These are phyloP conservation scores for Starmera pachycereana DNA, from an alignment of 805 yeast species.

Conservation along the genomic window DNA sequence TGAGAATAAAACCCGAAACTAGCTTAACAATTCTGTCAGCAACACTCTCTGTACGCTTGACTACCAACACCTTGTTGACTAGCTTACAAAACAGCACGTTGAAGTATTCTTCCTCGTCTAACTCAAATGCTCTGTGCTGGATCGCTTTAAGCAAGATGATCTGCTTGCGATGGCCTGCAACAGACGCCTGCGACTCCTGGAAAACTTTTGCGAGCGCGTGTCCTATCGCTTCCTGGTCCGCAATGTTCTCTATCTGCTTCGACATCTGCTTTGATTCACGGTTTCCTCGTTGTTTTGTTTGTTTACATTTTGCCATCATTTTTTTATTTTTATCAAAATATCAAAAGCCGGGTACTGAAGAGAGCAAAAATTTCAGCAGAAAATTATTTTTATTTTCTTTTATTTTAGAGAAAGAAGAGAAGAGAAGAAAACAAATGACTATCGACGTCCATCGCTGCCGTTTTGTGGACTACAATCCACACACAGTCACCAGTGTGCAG, in stretches of 20 bases:
- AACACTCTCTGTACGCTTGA: conserved; percentile 56
- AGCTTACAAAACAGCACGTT: conserved; percentile 47
- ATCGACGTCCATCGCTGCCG: conserved; percentile 67
- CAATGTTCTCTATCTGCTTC: conserved; percentile 6
- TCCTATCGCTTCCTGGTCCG: conserved; percentile 17
- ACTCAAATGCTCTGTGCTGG: conserved; percentile 41
- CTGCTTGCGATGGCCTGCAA: conserved; percentile 71
- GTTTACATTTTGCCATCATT: neutral
- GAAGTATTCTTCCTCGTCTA: conserved; percentile 49
- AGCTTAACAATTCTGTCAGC: conserved; percentile 75
- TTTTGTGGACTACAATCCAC: conserved; percentile 83
- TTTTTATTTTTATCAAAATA: neutral
- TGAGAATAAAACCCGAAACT: conserved; percentile 45
- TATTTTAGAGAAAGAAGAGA: neutral
- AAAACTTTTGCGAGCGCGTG: conserved; percentile 55
- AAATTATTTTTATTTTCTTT: neutral
- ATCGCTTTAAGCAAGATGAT: conserved; percentile 51
- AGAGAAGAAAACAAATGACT: neutral
- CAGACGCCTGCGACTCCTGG: conserved; percentile 67
- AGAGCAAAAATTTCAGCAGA: neutral
- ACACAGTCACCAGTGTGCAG: conserved; percentile 69
- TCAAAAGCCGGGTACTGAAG: neutral
- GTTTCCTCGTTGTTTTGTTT: neutral
- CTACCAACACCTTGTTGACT: conserved; percentile 52
- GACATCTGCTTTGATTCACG: conserved; percentile 7